Percentiles rank a stretch among this genome's conserved stretches.
Conservation (phyloP, 331 rosid genomes). For the Malus hybrid region DNA sequence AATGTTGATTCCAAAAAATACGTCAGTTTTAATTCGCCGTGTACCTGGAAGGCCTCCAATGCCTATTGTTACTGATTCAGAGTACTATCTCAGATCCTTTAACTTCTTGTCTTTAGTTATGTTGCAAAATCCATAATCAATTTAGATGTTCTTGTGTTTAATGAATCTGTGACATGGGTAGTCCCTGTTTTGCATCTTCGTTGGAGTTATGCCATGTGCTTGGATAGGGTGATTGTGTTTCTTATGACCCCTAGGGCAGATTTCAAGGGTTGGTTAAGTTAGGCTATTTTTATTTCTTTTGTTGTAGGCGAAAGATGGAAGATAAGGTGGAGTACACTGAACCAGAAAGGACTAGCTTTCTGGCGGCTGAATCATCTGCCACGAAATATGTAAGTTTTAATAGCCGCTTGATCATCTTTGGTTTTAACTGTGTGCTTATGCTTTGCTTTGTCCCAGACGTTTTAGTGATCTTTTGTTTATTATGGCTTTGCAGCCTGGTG, state of each 20-base stretch:
- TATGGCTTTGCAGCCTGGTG: conserved; percentile 55
- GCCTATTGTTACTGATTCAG: conserved; percentile 87
- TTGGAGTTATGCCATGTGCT: neutral
- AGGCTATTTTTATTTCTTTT: neutral
- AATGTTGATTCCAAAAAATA: conserved; percentile 97
- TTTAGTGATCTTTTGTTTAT: neutral
- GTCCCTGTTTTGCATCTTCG: neutral
- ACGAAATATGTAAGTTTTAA: conserved; percentile 51
- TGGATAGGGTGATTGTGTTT: neutral
- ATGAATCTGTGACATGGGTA: neutral
- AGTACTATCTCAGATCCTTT: conserved; percentile 78
- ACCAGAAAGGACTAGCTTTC: conserved; percentile 47
- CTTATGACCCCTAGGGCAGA: neutral
- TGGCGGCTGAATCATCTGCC: conserved; percentile 45
- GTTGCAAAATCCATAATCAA: neutral
- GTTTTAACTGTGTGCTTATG: neutral
- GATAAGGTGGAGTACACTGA: conserved; percentile 41
- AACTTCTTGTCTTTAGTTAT: conserved; percentile 19
- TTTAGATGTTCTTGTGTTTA: neutral
- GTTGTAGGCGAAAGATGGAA: conserved; percentile 69
- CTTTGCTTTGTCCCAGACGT: neutral
- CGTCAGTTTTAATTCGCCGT: conserved; percentile 96
- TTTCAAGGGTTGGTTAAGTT: conserved; percentile 2
- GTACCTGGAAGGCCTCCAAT: conserved; percentile 97
- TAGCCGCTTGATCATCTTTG: neutral